Conservation (phyloP, 441 rosid genomes). For the Hura crepitans region DNA sequence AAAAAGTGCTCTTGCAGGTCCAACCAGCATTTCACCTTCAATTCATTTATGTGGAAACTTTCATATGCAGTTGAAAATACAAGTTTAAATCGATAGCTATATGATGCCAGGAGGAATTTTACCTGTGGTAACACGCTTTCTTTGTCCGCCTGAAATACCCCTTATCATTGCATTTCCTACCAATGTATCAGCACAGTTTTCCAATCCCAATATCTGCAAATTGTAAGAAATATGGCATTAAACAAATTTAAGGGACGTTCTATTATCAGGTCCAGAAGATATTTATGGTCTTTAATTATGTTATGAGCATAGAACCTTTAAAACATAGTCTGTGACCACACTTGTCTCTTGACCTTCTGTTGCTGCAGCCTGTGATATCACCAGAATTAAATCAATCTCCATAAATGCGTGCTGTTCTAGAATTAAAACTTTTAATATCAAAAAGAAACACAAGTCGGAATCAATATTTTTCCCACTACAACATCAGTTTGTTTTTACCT, state of each 20-base stretch:
- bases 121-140: conserved; percentile 91
- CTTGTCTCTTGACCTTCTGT: conserved; percentile 57
- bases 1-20: conserved; percentile 60
- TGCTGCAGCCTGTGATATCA: conserved; percentile 41
- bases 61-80: background rate
- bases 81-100: background rate
- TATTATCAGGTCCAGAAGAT: background rate
- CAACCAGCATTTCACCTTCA: conserved; percentile 83
- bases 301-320: conserved; percentile 35
- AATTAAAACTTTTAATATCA: too few species aligned
- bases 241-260: background rate
- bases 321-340: conserved; percentile 60
- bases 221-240: background rate
- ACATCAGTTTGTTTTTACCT: conserved; percentile 15
- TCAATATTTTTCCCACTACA: too few species aligned
- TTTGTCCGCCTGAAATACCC: conserved; percentile 93
- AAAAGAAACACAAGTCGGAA: too few species aligned
- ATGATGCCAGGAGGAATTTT: background rate
- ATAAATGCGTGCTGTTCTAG: too few species aligned
- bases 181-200: conserved; percentile 71
- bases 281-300: background rate
- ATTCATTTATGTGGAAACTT: background rate
- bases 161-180: conserved; percentile 86
- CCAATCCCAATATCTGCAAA: conserved; percentile 70
- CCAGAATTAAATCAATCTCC: background rate